Conservation (phyloP, 306 rosid species). For the Pyrus pyrifolia region DNA sequence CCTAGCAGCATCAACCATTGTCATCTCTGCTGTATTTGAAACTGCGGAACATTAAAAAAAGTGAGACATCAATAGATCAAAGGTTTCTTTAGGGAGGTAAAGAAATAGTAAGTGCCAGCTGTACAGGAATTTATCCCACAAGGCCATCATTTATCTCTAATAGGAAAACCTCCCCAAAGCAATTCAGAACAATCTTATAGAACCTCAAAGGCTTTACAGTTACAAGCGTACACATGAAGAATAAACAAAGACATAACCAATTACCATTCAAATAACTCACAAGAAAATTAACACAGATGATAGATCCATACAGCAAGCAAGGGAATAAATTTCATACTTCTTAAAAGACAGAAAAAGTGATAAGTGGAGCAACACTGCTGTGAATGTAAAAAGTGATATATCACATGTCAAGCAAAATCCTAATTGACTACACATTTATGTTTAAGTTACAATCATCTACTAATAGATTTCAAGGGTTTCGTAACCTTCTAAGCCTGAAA, state of each 20-base stretch:
- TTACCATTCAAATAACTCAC: neutral
- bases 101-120: neutral
- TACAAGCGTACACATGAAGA: neutral
- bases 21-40: neutral
- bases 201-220: neutral
- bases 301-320: neutral
- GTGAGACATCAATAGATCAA: neutral
- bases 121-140: neutral
- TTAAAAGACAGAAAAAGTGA: too few relatives aligned
- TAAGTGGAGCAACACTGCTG: too few relatives aligned
- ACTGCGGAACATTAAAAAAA: neutral
- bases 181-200: neutral
- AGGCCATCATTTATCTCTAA: neutral
- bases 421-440: conserved; percentile 39
- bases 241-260: neutral
- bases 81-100: neutral
- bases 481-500: conserved; percentile 74
- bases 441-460: conserved; percentile 39
- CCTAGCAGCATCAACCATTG: neutral
- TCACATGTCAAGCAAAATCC: conserved; percentile 18
- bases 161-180: neutral
- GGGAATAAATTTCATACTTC: too few relatives aligned
- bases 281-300: neutral
- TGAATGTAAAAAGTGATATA: too few relatives aligned
- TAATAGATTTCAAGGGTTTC: conserved; percentile 48